Percentiles rank a stretch among this genome's conserved stretches.
Evolutionary conservation across 495 filamentous ascomycete species (phyloP).

Genomic region (Filosporella fistucella): DNA sequence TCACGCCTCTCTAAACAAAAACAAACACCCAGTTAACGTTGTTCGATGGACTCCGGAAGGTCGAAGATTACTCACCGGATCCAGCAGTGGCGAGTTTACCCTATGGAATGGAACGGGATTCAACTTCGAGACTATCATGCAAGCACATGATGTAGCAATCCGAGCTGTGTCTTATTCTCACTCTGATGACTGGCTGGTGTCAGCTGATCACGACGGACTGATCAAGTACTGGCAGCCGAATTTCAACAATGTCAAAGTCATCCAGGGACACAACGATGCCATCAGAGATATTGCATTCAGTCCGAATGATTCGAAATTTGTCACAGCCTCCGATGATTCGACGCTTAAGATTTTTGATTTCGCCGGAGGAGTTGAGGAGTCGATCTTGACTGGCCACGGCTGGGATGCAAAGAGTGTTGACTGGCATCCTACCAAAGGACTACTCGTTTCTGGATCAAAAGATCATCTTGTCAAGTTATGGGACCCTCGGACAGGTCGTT

Average conservation of each 20-base stretch:
- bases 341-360: slow-evolving; percentile 96
- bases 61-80: slow-evolving; percentile 82
- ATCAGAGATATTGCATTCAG: slow-evolving; percentile 91
- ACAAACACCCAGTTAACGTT: slow-evolving; percentile 95
- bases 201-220: slow-evolving; percentile 88
- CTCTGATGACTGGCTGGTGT: slow-evolving; percentile 93
- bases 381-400: slow-evolving; percentile 78
- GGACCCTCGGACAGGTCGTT: slow-evolving; percentile 87
- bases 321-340: slow-evolving; percentile 91
- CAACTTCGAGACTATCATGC: slow-evolving; percentile 99
- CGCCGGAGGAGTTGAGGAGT: slow-evolving; percentile 75
- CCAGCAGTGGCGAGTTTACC: slow-evolving; percentile 95
- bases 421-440: slow-evolving; percentile 94
- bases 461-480: slow-evolving; percentile 96
- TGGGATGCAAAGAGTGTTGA: slow-evolving; percentile 97
- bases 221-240: slow-evolving; percentile 99
- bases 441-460: slow-evolving; percentile 94
- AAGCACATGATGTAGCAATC: slow-evolving; percentile 92
- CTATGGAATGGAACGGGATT: slow-evolving; percentile 98
- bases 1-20: slow-evolving; percentile 94
- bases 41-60: slow-evolving; percentile 98
- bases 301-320: slow-evolving; percentile 90
- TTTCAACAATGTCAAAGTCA: slow-evolving; percentile 96
- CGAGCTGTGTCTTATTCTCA: slow-evolving; percentile 86
- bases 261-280: slow-evolving; percentile 85